Base-by-base conservation (phyloP, 177 flowering plant species). In the Vitis hybrid region DNA sequence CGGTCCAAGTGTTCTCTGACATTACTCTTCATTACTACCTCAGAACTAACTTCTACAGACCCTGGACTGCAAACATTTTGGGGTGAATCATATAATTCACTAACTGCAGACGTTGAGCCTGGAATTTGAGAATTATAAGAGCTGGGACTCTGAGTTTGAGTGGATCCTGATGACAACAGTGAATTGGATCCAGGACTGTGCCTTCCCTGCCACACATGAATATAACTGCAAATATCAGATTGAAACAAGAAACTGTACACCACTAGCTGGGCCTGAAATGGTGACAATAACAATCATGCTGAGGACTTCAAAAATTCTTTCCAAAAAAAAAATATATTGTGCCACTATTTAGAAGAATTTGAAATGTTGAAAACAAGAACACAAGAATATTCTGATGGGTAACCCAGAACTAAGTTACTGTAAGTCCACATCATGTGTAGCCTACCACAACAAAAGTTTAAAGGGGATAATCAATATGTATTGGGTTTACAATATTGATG, bases 1-100 rank as follows among this genome's bases (percentile, higher is more conserved):
- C 51, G 14, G 26, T 68, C 75, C 60, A 67, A 62, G 60, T 66
- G 62, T 57, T 71, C 73, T 55, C 70, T 61, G 23, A 77, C 82
- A 72, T 77, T 70, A 52, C 75, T 79, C 34, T 66, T 67, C 15
- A 51, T 68, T 57, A 64, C 76, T 52, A 66, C 68, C 30, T 76
- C 80, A 68, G 99, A 92, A 74, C 81, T 85, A 58, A 88, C 89
- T 79, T 91, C 98, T 70, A 76, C 69, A 60, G 93, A 89, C 8
- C 75, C 80, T 30, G 96, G 90, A 72, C 93, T 86, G 4, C 82
- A 78, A 55, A 75, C 67, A 79, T 59, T 83, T 52, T 69, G 80
- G 75, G 66, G 69, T 59, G 74, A 76, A 65, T 83, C 86, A 74
- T 68, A 62, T 59, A 66, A 48, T 67, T 82, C 88, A 81, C 75